Evolutionary conservation across 208 protist species (phyloP).

Genomic region (Leishmania tarentolae): DNA sequence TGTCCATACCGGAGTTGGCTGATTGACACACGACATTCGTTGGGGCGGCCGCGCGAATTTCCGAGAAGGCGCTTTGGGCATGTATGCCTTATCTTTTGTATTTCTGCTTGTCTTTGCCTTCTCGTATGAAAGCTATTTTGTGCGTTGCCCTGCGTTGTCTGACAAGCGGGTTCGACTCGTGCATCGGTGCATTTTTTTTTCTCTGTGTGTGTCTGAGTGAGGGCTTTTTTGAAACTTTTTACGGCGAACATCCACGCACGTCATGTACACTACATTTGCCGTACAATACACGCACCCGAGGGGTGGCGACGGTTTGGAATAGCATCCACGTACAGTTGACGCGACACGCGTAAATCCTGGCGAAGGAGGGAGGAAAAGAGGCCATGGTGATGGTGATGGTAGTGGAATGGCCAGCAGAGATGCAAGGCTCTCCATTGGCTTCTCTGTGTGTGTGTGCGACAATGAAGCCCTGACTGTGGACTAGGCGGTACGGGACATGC

Average conservation of each 20-base stretch:
- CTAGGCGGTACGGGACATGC: not conserved
- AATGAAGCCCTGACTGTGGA: not conserved
- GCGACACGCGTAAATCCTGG: not conserved
- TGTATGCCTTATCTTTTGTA: not conserved
- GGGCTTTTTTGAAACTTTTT: not conserved
- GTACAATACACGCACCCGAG: not conserved
- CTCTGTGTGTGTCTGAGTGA: not conserved
- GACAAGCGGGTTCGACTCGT: not conserved
- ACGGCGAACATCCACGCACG: not conserved
- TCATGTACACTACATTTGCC: conserved; percentile 5
- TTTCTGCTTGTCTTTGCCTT: not conserved
- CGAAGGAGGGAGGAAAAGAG: not conserved
- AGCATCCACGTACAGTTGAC: not conserved
- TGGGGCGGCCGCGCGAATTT: not conserved
- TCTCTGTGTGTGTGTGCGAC: not conserved
- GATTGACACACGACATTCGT: conserved; percentile 11
- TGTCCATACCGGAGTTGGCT: conserved; percentile 17
- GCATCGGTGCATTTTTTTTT: not conserved
- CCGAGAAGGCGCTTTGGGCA: not conserved
- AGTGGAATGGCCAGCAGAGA: not conserved
- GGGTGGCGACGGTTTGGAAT: not conserved
- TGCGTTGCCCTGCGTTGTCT: not conserved
- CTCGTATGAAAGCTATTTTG: not conserved
- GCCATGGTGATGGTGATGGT: not conserved
- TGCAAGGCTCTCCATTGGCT: not conserved